These are phyloP conservation scores for Cladosporium sp. DNA, from an alignment of 2,329 filamentous ascomycete species.

Conservation along the genomic window DNA sequence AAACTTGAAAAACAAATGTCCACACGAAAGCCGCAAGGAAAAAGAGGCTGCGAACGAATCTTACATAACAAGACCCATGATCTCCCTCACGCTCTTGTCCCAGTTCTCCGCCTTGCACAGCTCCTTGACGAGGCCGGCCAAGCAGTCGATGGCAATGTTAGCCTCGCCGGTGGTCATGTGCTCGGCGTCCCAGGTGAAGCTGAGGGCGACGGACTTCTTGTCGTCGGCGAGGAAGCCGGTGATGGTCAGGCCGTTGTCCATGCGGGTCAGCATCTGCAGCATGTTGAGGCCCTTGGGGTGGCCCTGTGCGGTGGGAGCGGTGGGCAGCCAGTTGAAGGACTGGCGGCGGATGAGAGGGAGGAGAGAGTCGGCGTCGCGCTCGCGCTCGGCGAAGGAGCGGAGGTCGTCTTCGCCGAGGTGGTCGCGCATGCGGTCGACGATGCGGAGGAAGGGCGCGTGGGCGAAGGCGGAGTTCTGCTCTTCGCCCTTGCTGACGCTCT, in stretches of 20 bases:
- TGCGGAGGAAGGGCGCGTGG: constrained; percentile 36
- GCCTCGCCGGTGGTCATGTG: constrained; percentile 35
- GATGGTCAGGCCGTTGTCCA: constrained; percentile 39
- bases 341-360: constrained; percentile 35
- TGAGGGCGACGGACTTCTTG: constrained; percentile 34
- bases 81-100: constrained; percentile 29
- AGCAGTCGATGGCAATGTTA: constrained; percentile 30
- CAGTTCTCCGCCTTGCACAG: constrained; percentile 36
- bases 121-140: constrained; percentile 30
- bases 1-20: not conserved
- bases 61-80: constrained; percentile 26
- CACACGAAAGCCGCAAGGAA: not conserved
- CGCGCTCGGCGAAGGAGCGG: constrained; percentile 34
- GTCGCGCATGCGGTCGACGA: constrained; percentile 36
- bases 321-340: constrained; percentile 40
- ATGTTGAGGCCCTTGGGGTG: constrained; percentile 32
- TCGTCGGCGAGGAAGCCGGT: constrained; percentile 37
- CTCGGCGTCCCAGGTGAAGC: constrained; percentile 38
- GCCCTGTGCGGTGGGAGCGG: constrained; percentile 34
- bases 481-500: constrained; percentile 36
- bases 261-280: constrained; percentile 37
- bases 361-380: constrained; percentile 35
- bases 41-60: not conserved
- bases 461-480: constrained; percentile 34
- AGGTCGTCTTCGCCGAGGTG: constrained; percentile 32